Evolutionary conservation across 2,329 filamentous ascomycete species (phyloP), one percentile per base, ranked within the genome.

Genomic region (Aspergillus luchuensis): DNA sequence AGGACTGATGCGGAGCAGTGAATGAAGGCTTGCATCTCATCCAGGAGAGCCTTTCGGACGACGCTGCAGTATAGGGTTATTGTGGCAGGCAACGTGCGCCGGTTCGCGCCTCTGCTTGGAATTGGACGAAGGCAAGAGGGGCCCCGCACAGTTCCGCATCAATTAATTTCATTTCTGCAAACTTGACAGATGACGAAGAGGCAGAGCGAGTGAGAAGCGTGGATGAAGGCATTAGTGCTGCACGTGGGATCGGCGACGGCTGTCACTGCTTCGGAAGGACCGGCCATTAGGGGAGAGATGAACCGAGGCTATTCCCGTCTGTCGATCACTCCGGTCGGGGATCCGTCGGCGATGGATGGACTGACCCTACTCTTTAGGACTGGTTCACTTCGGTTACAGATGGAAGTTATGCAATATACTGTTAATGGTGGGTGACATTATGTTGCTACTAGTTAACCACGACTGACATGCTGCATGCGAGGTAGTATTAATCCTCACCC

Each of bases 201-300:
- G 10, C 1, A 33, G 30, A 33, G 10, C 30, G 30, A 33, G 30
- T 33, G 30, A 33, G 30, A 33, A 33, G 30, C 11, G 10, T 33
- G 30, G 30, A 33, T 33, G 30, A 33, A 21, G 15, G 17, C 19
- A 10, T 45, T 45, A 23, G 19, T 11, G 41, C 10, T 15, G 47
- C 47, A 50, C 47, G 47, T 50, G 47, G 25, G 47, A 50, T 50
- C 47, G 47, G n/a, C 47, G 15, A 15, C n/a, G 47, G 47, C 47
- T 50, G 47, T 28, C 23, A 50, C 25, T 28, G 47, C 47, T 50
- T 25, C 25, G 13, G 23, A 15, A 28, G 13, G 13, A 15, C 3
- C 4, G 30, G 30, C 30, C 30, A 13, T 33, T 13, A 10, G 2
- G 30, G 11, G 30, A 33, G 30, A 11, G 30, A 13, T 0, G 30